phyloP scores from a whole-genome alignment of 306 rosid genomes.

The Sindora glabra region DNA sequence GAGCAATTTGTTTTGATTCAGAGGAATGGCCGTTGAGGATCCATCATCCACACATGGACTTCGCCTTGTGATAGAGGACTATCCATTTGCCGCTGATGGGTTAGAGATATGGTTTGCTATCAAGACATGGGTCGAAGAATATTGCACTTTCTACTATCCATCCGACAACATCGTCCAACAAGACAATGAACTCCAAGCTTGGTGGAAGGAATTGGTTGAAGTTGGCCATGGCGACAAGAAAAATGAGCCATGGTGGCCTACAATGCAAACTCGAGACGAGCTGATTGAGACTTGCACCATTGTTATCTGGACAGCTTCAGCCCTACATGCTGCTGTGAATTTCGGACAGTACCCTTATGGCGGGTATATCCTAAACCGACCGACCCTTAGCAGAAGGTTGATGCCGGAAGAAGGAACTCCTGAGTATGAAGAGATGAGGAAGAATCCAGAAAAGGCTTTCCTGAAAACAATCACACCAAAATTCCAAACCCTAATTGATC shows the following conservation, averaged over 20 bases:
- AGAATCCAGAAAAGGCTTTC: constrained; percentile 33
- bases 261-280: constrained; percentile 38
- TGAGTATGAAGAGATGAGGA: constrained; percentile 37
- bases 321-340: constrained; percentile 62
- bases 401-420: constrained; percentile 43
- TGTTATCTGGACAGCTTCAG: constrained; percentile 57
- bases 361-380: constrained; percentile 54
- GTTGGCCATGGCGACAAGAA: constrained; percentile 55
- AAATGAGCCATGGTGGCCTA: constrained; percentile 49
- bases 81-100: constrained; percentile 57
- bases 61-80: constrained; percentile 48
- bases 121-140: constrained; percentile 53
- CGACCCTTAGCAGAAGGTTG: constrained; percentile 42
- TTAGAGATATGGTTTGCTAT: constrained; percentile 65
- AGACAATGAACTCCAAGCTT: constrained; percentile 51
- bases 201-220: constrained; percentile 64
- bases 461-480: constrained; percentile 50
- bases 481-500: constrained; percentile 33
- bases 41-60: constrained; percentile 40
- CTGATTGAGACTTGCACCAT: constrained; percentile 35
- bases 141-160: constrained; percentile 38
- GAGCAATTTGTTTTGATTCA: too few species aligned
- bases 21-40: constrained; percentile 64
- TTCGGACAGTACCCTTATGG: constrained; percentile 63
- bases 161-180: constrained; percentile 26